These are phyloP conservation scores for Candida ponderosae DNA, from an alignment of 805 yeast genomes.

Conservation along the genomic window DNA sequence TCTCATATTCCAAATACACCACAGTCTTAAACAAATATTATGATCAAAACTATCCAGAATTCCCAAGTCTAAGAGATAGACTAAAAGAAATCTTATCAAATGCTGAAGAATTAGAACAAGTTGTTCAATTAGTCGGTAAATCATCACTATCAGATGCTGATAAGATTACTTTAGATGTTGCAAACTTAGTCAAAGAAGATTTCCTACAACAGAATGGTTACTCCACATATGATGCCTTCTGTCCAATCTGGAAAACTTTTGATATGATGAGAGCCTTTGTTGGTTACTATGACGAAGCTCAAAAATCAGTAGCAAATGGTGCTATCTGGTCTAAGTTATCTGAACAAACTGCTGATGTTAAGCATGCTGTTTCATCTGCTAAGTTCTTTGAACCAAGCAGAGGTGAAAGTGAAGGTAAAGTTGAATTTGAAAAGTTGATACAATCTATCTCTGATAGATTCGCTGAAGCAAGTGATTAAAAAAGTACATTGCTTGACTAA, in stretches of 20 bases:
- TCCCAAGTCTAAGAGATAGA: conserved; percentile 82
- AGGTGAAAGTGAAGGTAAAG: conserved; percentile 73
- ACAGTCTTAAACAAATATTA: conserved; percentile 79
- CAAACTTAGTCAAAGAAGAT: conserved; percentile 89
- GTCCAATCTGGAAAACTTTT: conserved; percentile 98
- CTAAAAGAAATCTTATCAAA: conserved; percentile 91
- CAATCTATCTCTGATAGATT: conserved; percentile 79
- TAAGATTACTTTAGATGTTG: conserved; percentile 92
- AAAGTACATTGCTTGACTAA: no score
- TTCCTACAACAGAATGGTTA: conserved; percentile 99
- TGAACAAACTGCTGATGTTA: conserved; percentile 84
- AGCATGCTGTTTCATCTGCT: conserved; percentile 88
- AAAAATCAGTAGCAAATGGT: conserved; percentile 90
- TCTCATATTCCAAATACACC: conserved; percentile 95
- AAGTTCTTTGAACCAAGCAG: conserved; percentile 93
- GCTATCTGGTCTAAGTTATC: conserved; percentile 90
- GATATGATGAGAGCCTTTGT: conserved; percentile 97
- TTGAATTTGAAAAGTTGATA: conserved; percentile 71
- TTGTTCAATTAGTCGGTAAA: conserved; percentile 98
- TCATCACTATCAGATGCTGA: conserved; percentile 95
- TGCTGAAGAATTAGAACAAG: conserved; percentile 98
- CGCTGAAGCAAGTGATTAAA: conserved; percentile 88
- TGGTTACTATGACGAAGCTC: conserved; percentile 92
- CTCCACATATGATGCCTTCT: conserved; percentile 96
- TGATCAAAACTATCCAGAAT: conserved; percentile 81